phyloP scores from a whole-genome alignment of 1,139 yeast genomes.

The Kurtzmaniella natalensis region DNA sequence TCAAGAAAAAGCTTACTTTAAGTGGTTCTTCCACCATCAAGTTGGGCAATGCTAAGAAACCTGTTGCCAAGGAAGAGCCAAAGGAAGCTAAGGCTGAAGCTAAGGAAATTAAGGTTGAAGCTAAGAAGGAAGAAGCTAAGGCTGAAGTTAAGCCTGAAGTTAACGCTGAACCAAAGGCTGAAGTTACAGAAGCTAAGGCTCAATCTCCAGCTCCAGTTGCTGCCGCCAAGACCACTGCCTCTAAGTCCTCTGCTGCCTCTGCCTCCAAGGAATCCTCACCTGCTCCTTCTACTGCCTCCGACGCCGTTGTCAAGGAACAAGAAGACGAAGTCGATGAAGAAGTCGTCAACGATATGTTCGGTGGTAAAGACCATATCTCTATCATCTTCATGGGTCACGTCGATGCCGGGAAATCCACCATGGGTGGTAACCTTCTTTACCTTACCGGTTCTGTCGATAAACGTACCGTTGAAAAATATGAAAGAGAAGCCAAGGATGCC shows the following conservation, averaged over 20 bases:
- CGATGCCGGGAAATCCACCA: constrained; percentile 98
- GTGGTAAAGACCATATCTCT: constrained; percentile 95
- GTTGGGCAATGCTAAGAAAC: constrained; percentile 53
- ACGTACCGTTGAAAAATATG: constrained; percentile 98
- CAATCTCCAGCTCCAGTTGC: constrained; percentile 10
- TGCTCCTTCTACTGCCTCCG: constrained; percentile 27
- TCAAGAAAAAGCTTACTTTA: constrained; percentile 55
- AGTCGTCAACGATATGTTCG: constrained; percentile 86
- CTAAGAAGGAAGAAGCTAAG: constrained; percentile 7
- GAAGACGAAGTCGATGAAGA: constrained; percentile 87
- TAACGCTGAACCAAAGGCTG: constrained; percentile 16
- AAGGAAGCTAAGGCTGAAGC: constrained; percentile 18
- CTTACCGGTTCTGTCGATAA: constrained; percentile 97
- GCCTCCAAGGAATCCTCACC: constrained; percentile 12
- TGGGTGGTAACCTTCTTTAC: constrained; percentile 95
- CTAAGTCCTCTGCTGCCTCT: constrained; percentile 13
- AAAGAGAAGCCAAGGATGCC: constrained; percentile 97
- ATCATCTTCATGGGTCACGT: constrained; percentile 99
- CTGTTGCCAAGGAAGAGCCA: constrained; percentile 23
- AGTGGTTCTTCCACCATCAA: constrained; percentile 65
- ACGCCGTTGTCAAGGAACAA: constrained; percentile 62
- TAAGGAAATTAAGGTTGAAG: constrained; percentile 14
- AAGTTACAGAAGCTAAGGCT: constrained; percentile 17
- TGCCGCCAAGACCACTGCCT: constrained; percentile 7
- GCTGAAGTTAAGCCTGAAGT: constrained; percentile 8